These are phyloP conservation scores for Candida frijolesensis DNA, from an alignment of 1,139 yeast genomes.

Conservation along the genomic window DNA sequence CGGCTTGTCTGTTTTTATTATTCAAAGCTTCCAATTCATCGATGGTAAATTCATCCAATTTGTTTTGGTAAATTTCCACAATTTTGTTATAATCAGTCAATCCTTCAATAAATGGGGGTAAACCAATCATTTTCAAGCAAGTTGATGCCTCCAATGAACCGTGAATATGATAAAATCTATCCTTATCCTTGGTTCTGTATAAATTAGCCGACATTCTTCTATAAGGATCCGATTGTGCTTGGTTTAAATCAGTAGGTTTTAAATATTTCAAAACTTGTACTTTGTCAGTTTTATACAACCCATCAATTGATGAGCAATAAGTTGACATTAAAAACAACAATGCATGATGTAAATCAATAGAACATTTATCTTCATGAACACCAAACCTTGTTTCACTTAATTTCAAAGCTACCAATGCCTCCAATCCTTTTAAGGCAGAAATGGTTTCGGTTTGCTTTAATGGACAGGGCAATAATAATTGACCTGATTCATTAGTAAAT, in stretches of 20 bases:
- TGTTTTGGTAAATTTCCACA: constrained; percentile 24
- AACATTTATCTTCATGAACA: constrained; percentile 10
- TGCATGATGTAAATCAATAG: constrained; percentile 29
- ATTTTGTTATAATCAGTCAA: constrained; percentile 26
- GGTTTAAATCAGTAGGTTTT: constrained; percentile 27
- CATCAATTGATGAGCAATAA: constrained; percentile 30
- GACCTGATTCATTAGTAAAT: constrained; percentile 19
- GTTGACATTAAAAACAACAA: constrained; percentile 29
- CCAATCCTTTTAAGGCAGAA: constrained; percentile 30
- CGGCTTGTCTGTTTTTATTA: constrained; percentile 27
- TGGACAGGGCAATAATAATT: constrained; percentile 27
- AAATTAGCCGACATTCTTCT: constrained; percentile 34
- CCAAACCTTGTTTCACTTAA: constrained; percentile 25
- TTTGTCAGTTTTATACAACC: constrained; percentile 26
- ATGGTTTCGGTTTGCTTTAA: constrained; percentile 31
- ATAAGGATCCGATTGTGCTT: constrained; percentile 30
- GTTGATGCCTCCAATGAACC: constrained; percentile 34
- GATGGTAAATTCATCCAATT: constrained; percentile 20
- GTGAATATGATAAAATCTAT: constrained; percentile 31
- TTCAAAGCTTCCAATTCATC: constrained; percentile 24
- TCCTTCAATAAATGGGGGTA: constrained; percentile 26
- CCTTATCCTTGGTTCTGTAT: constrained; percentile 30
- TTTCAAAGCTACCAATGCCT: constrained; percentile 26
- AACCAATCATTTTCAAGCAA: constrained; percentile 34
- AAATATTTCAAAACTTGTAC: constrained; percentile 20